These are phyloP conservation scores for Pyronema domesticum DNA, from an alignment of 495 filamentous ascomycete genomes.

Conservation along the genomic window DNA sequence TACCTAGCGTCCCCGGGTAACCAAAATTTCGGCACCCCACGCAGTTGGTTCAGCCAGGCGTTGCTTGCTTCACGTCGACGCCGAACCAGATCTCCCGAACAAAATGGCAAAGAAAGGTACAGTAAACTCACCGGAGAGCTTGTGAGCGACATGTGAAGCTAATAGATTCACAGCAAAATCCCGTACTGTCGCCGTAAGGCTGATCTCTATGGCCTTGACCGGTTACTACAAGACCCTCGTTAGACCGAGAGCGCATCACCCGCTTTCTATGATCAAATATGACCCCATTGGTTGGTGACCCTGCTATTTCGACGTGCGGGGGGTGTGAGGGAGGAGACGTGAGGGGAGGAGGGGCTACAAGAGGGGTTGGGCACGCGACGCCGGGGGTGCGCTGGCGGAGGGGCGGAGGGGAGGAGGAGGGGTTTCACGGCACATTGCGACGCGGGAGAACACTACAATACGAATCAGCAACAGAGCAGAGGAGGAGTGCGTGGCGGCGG, in stretches of 20 bases:
- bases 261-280: conserved; percentile 96
- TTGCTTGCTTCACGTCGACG: too few species aligned
- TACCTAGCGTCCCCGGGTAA: too few species aligned
- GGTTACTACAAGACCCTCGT: conserved; percentile 86
- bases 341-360: not conserved
- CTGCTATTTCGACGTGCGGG: too few species aligned
- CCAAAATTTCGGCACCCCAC: too few species aligned
- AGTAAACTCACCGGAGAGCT: not conserved
- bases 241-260: conserved; percentile 60
- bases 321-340: not conserved
- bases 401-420: not conserved
- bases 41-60: too few species aligned
- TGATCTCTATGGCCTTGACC: conserved; percentile 96
- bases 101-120: conserved; percentile 41
- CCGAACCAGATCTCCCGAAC: too few species aligned
- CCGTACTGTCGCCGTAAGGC: conserved; percentile 76
- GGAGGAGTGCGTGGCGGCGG: too few species aligned
- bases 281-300: conserved; percentile 75
- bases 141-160: not conserved
- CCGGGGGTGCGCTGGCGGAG: too few species aligned
- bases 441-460: too few species aligned
- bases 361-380: too few species aligned
- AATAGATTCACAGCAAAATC: conserved; percentile 51
- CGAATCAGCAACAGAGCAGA: too few species aligned
- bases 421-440: too few species aligned